Evolutionary conservation across 371 early-diverging fungal species (phyloP), one percentile per base, ranked within the genome.

Genomic region (Thermomucor indicae-seudaticae): DNA sequence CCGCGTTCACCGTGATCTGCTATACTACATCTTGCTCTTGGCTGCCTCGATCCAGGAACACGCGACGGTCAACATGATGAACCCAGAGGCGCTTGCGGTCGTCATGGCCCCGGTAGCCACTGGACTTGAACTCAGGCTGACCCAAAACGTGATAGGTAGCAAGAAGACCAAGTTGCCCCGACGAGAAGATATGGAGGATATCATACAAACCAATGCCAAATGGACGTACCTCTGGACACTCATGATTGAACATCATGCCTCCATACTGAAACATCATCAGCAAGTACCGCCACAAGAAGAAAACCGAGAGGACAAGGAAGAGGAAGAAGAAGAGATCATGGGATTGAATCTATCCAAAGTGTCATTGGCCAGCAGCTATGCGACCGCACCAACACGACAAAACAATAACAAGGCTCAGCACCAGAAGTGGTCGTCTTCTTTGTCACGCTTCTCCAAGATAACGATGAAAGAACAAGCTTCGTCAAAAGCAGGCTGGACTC

Each of bases 61-160:
- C 32, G 58, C 47, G 3, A 25, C 56, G 1, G 12, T 43, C 8
- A 75, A 75, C 23, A 57, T 58, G 57, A 75, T 75, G 75, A 55
- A 58, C 22, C 67, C 71, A 1, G 71, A 75, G 43, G 69, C 75
- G 6, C 43, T 75, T 12, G 71, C 75, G 8, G 62, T 68, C 19
- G 69, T 75, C 0, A 55, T 75, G 30, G 75, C 75, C 6, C 75
- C 75, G 12, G 63, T 68, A 4, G 67, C 68, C 34, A 66, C 69
- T 14, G 71, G 71, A 1, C 62, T 69, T 23, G 71, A 75, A 20
- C 64, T 68, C 37, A 19, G 30, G 7, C 17, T 53, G 16, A 16
- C 25, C 11, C 16, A 25, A 6, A 45, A 29, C 31, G 45, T 45
- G 7, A 8, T 20, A 7, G 34, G 34, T 11, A 34, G 34, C 34